Evolutionary conservation across 2,329 filamentous ascomycete genomes (phyloP), one percentile per base, ranked within the genome.

Genomic region (Fusarium agapanthi): DNA sequence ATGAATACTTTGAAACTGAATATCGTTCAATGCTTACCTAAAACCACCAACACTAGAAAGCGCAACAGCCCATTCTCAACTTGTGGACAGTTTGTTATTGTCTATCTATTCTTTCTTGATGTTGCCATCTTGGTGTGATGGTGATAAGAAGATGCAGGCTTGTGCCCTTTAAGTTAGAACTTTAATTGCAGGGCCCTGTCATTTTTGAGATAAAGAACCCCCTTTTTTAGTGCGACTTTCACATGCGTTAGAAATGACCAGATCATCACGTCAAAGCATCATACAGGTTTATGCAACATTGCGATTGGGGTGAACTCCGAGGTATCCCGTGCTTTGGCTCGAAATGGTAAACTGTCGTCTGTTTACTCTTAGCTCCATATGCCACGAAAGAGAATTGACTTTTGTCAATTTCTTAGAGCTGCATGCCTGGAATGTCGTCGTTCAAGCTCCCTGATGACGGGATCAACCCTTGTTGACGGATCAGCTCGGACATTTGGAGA

Each of bases 231-330:
- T 73, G 73, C 71, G 64, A 75, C 63, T 77, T 74, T 77, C 76
- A 77, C 76, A 77, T 77, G 76, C 71, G 74, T 73, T 72, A 67
- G 72, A 76, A 75, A 69, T 76, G 75, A 77, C 75, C 75, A 76
- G 73, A 76, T 76, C 64, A 77, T 77, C 75, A 76, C 65, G 71
- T 74, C 75, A 73, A 77, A 69, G 66, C 75, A 77, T 73, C 71
- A 76, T 73, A 65, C 69, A 72, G 63, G 60, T 74, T 56, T 57
- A 56, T 73, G 70, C 65, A 61, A 41, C 47, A 22, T 57, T 65
- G 68, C 61, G 32, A 34, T 34, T 34, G 32, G 65, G 50, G 44
- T 45, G 24, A 44, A 37, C 40, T 58, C 20, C 24, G 26, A 34
- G 45, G 45, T 41, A 35, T 51, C 48, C 32, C n/a, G 32, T 26